These are phyloP conservation scores for Pseudogymnoascus sp. DNA, from an alignment of 2,329 filamentous ascomycete species.

Conservation along the genomic window DNA sequence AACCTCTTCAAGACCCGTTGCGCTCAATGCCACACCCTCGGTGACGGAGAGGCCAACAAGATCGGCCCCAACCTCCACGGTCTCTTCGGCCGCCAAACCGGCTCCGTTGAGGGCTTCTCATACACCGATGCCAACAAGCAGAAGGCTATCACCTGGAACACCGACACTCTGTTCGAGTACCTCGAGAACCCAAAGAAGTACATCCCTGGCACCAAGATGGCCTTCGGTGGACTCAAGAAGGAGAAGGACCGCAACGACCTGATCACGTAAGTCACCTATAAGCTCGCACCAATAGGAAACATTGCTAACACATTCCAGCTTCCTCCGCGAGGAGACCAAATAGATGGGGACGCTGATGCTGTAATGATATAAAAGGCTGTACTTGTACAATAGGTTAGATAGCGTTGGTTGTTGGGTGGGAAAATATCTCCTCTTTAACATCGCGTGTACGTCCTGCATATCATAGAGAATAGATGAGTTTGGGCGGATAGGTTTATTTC, in stretches of 20 bases:
- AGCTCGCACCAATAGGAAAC: constrained; percentile 14
- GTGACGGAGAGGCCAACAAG: constrained; percentile 89
- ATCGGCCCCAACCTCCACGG: constrained; percentile 95
- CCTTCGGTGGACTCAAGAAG: constrained; percentile 99
- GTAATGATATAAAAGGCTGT: constrained; percentile 24
- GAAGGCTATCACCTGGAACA: constrained; percentile 84
- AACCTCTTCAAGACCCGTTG: constrained; percentile 99
- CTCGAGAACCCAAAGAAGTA: constrained; percentile 99
- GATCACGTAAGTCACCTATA: constrained; percentile 69
- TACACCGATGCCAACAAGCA: constrained; percentile 99
- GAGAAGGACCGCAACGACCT: constrained; percentile 98
- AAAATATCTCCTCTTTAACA: constrained; percentile 7
- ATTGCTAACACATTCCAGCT: constrained; percentile 35
- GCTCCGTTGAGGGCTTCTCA: constrained; percentile 82
- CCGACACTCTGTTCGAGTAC: constrained; percentile 87
- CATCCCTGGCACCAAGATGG: constrained; percentile 99
- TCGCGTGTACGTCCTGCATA: constrained; percentile 5
- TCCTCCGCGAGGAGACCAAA: constrained; percentile 62
- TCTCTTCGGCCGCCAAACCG: constrained; percentile 94
- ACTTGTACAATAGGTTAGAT: constrained; percentile 10
- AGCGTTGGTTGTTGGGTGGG: constrained; percentile 1
- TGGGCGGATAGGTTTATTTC: background rate
- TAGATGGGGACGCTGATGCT: constrained; percentile 40
- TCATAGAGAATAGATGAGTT: constrained; percentile 4
- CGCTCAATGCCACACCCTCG: constrained; percentile 96